Conservation (phyloP, 805 yeast species). For the Lipomyces sp. region DNA sequence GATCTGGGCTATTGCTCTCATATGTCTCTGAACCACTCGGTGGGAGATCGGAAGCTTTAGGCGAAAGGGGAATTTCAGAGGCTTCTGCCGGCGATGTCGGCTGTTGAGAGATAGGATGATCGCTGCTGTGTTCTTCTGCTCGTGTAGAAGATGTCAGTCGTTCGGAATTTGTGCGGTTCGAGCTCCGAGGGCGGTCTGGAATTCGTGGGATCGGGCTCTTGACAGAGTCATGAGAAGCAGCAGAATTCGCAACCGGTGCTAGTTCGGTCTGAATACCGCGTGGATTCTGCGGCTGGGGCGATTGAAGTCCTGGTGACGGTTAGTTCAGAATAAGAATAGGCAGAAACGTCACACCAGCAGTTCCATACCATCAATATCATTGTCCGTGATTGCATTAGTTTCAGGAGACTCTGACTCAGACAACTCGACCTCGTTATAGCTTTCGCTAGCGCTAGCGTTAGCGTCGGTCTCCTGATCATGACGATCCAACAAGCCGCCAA, state of each 20-base stretch:
- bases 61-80: background rate
- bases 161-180: background rate
- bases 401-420: conserved; percentile 7
- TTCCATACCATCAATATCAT: background rate
- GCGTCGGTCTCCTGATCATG: conserved; percentile 5
- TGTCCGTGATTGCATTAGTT: background rate
- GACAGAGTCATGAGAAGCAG: conserved; percentile 51
- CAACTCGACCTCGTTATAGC: conserved; percentile 21
- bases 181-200: conserved; percentile 24
- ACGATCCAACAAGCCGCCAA: conserved; percentile 18
- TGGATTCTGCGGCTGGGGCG: conserved; percentile 1
- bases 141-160: background rate
- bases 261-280: background rate
- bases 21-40: background rate
- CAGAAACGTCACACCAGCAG: background rate
- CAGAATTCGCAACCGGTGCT: conserved; percentile 56
- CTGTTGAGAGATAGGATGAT: background rate
- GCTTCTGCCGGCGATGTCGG: background rate
- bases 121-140: background rate
- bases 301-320: background rate
- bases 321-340: background rate
- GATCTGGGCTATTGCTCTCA: background rate
- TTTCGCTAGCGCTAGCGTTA: conserved; percentile 16
- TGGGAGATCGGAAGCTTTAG: conserved; percentile 10
- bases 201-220: conserved; percentile 14